Conservation (phyloP, 306 rosid species). For the Oemleria cerasiformis region DNA sequence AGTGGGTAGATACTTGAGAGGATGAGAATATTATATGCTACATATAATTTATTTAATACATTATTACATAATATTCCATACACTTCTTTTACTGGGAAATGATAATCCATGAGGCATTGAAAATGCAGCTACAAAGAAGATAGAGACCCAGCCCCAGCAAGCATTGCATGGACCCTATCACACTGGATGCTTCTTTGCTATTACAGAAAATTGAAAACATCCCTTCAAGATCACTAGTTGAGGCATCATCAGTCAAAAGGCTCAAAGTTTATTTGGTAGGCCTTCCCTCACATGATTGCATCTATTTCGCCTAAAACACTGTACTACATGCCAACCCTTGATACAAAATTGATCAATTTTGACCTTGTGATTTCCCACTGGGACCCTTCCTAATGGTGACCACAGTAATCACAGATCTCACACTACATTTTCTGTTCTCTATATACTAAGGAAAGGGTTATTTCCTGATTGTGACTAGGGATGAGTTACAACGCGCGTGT, state of each 20-base stretch:
- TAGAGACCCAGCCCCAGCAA: background rate
- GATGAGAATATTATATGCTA: too few relatives aligned
- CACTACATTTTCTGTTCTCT: background rate
- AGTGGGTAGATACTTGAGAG: too few relatives aligned
- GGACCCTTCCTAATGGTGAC: constrained; percentile 42
- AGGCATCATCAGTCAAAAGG: background rate
- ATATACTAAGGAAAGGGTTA: background rate
- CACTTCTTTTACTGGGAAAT: too few relatives aligned
- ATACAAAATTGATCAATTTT: constrained; percentile 25
- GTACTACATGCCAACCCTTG: background rate
- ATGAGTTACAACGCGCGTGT: too few relatives aligned
- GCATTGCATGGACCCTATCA: background rate
- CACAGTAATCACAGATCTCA: constrained; percentile 35
- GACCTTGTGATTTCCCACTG: constrained; percentile 36
- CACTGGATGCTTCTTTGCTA: background rate
- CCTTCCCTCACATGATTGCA: background rate
- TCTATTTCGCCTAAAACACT: background rate
- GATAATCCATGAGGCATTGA: too few relatives aligned
- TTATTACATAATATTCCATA: too few relatives aligned
- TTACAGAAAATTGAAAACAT: background rate
- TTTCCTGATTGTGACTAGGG: too few relatives aligned
- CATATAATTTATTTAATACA: too few relatives aligned
- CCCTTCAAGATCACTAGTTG: background rate
- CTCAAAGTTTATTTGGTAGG: background rate
- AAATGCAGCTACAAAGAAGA: too few relatives aligned